Conservation (phyloP, 2,329 filamentous ascomycete species). For the Trichoderma aggressivum region DNA sequence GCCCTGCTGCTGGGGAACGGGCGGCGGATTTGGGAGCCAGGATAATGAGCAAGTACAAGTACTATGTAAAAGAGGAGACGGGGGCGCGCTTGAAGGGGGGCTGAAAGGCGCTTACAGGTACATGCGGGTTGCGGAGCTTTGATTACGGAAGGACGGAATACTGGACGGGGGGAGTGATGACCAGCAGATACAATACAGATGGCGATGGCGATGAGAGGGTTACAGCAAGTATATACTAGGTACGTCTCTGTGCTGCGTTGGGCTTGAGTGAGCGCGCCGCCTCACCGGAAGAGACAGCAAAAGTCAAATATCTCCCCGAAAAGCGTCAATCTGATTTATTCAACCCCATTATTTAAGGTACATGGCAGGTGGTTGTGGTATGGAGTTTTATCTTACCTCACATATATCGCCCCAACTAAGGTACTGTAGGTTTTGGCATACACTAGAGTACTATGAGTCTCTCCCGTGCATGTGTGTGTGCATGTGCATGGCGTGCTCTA, state of each 20-base stretch:
- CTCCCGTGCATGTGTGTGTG: background rate
- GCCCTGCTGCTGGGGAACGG: slow-evolving; percentile 6
- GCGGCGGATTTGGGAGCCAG: background rate
- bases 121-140: background rate
- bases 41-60: too few relatives aligned
- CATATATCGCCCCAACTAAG: too few relatives aligned
- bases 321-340: background rate
- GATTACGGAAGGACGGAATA: background rate
- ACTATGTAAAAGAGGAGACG: too few relatives aligned
- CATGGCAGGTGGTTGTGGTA: background rate
- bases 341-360: background rate
- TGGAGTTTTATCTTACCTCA: background rate
- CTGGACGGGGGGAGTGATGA: too few relatives aligned
- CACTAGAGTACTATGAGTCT: too few relatives aligned
- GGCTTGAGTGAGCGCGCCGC: background rate
- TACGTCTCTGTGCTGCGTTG: background rate
- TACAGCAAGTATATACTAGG: background rate
- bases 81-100: background rate
- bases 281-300: background rate
- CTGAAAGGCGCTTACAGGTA: slow-evolving; percentile 6
- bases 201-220: background rate
- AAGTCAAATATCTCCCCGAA: background rate
- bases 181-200: background rate
- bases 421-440: too few relatives aligned
- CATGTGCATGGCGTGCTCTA: background rate